phyloP scores from a whole-genome alignment of 192 early-diverging fungal genomes.

The Gryganskiella cystojenkinii region DNA sequence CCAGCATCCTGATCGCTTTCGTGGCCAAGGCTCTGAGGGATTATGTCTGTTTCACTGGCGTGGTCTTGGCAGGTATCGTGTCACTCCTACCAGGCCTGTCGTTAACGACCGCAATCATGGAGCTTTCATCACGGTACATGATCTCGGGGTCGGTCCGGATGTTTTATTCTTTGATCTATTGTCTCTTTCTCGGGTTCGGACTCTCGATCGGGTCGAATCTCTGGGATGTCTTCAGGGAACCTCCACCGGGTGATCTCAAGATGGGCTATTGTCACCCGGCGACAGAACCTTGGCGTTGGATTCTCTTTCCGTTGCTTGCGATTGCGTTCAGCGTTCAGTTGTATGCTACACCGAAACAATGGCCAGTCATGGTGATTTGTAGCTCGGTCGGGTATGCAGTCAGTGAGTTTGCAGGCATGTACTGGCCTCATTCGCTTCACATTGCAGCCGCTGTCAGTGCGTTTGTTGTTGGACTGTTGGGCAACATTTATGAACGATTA shows the following conservation, averaged over 20 bases:
- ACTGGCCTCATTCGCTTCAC: conserved; percentile 37
- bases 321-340: conserved; percentile 43
- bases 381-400: conserved; percentile 51
- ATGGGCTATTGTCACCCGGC: conserved; percentile 45
- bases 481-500: conserved; percentile 51
- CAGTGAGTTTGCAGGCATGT: conserved; percentile 32
- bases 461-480: conserved; percentile 54
- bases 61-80: conserved; percentile 66
- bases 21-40: conserved; percentile 67
- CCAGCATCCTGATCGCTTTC: conserved; percentile 72
- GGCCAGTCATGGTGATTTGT: conserved; percentile 51
- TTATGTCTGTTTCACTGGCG: conserved; percentile 73
- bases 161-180: conserved; percentile 83
- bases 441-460: conserved; percentile 55
- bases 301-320: conserved; percentile 47
- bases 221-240: conserved; percentile 44
- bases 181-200: conserved; percentile 83
- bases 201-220: conserved; percentile 67
- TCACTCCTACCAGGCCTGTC: conserved; percentile 78
- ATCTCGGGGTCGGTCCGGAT: conserved; percentile 87
- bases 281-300: conserved; percentile 48
- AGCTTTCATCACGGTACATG: conserved; percentile 87
- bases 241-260: conserved; percentile 42
- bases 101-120: conserved; percentile 90
- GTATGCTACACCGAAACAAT: conserved; percentile 43